A percentile compares a stretch with the other conserved stretches of the same genome.
Conservation (phyloP, 164 flowering plant species). For the Tetrastigma voinierianum region DNA sequence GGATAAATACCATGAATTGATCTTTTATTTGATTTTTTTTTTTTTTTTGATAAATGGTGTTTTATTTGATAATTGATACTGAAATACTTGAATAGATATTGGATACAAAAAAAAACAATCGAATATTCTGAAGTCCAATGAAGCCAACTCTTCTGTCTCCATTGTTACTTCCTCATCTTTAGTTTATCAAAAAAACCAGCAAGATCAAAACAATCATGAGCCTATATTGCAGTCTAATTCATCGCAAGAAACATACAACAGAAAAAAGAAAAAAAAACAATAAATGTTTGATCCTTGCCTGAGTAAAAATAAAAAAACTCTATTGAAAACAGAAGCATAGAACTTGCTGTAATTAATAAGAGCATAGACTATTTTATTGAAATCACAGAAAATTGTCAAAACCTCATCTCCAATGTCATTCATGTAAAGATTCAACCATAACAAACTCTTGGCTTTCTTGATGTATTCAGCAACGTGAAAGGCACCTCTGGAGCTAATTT, state of each 20-base stretch:
- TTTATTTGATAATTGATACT: too few relatives aligned
- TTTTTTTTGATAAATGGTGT: too few relatives aligned
- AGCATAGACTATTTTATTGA: neutral
- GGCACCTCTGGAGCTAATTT: constrained; percentile 80
- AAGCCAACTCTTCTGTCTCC: neutral
- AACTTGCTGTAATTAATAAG: neutral
- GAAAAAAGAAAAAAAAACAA: neutral
- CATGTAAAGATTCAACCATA: constrained; percentile 85
- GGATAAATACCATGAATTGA: too few relatives aligned
- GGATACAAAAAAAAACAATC: too few relatives aligned
- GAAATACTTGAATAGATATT: too few relatives aligned
- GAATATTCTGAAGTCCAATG: too few relatives aligned
- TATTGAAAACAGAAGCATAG: neutral
- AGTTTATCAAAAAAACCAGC: neutral
- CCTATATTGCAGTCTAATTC: too few relatives aligned
- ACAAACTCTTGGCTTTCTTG: constrained; percentile 73
- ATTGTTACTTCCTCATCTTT: neutral
- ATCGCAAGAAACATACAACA: neutral
- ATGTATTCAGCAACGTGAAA: constrained; percentile 80
- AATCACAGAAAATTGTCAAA: constrained; percentile 3
- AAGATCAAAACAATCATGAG: neutral
- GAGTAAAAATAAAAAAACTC: neutral
- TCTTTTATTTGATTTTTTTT: too few relatives aligned
- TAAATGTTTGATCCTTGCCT: neutral
- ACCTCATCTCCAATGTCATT: constrained; percentile 99